Evolutionary conservation across 768 basidiomycete genomes (phyloP), one percentile per base, ranked within the genome.

Genomic region (Lactarius indigo): DNA sequence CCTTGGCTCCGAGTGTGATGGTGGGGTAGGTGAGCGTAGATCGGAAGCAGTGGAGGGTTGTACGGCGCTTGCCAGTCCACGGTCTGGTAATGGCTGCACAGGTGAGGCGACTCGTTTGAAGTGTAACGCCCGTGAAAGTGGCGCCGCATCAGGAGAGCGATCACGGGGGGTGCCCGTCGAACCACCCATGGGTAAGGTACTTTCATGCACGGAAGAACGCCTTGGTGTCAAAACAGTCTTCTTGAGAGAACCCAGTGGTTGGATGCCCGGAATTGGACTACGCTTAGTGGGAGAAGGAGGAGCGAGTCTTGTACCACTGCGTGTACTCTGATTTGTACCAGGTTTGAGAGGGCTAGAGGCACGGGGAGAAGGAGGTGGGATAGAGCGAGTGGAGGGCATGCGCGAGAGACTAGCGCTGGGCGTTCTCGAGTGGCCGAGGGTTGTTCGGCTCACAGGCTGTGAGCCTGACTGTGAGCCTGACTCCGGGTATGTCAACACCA

Each of bases 251-350:
- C 5, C 9, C 57, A 60, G 66, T 44, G 63, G 62, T n/a, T 64
- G 58, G 47, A 41, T 7, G 47, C 52, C 10, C 23, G 66, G 66
- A 37, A 68, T 60, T 15, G 66, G 66, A 9, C 77, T 78, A 44
- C 85, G 84, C 74, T 88, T 91, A 15, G 79, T 82, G 3, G 90
- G 88, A 7, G 89, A 88, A 15, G 76, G 75, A 2, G 75, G 74
- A 44, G 74, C 65, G 33, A 66, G 64, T n/a, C 64, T 50, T 42
- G 68, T 17, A 30, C 18, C 42, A 23, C 47, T 13, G 28, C 68
- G 68, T 52, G 54, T n/a, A 57, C 64, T 68, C 44, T 41, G 64
- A 56, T 68, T 18, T 72, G 72, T 15, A 57, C 26, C 58, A 30
- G 23, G 33, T 23, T 68, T 68, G 58, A 59, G 54, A 17, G 66